Evolutionary conservation across 352 stramenopile genomes (phyloP).

Genomic region (Phytophthora pini): DNA sequence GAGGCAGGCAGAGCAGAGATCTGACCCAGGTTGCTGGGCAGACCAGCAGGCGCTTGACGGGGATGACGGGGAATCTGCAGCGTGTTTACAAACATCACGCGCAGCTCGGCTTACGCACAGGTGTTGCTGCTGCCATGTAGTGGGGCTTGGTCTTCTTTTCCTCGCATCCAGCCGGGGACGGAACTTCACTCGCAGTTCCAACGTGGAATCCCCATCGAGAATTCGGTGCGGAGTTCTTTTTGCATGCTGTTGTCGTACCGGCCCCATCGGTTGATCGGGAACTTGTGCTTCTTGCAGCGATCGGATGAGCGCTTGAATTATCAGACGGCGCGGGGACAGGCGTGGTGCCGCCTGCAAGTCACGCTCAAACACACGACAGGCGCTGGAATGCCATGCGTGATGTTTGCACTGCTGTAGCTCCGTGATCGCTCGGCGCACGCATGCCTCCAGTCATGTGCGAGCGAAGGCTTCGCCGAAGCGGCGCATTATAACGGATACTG

Average conservation of each 20-base stretch:
- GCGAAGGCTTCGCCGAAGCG: no score
- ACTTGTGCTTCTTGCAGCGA: conserved; percentile 4
- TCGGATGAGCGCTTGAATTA: conserved; percentile 29
- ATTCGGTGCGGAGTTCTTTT: conserved; percentile 21
- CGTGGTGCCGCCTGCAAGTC: conserved; percentile 13
- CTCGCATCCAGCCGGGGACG: conserved; percentile 5
- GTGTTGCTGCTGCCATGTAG: neutral
- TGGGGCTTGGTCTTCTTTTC: conserved; percentile 11
- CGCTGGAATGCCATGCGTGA: no score
- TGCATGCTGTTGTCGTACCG: conserved; percentile 24
- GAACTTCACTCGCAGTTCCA: conserved; percentile 8
- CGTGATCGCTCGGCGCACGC: no score
- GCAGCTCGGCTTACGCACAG: conserved; percentile 1
- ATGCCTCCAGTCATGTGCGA: no score
- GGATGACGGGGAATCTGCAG: neutral
- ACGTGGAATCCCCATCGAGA: conserved; percentile 23
- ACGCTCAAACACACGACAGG: conserved; percentile 16
- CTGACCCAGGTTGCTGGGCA: neutral
- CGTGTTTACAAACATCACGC: neutral
- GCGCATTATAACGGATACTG: conserved; percentile 2
- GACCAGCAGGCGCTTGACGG: neutral
- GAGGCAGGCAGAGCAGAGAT: neutral
- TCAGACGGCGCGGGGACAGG: conserved; percentile 31
- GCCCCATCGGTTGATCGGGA: conserved; percentile 25
- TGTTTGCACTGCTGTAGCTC: no score